Evolutionary conservation across 2,329 filamentous ascomycete species (phyloP), one percentile per base, ranked within the genome.

Genomic region (Exserohilum rostratum): DNA sequence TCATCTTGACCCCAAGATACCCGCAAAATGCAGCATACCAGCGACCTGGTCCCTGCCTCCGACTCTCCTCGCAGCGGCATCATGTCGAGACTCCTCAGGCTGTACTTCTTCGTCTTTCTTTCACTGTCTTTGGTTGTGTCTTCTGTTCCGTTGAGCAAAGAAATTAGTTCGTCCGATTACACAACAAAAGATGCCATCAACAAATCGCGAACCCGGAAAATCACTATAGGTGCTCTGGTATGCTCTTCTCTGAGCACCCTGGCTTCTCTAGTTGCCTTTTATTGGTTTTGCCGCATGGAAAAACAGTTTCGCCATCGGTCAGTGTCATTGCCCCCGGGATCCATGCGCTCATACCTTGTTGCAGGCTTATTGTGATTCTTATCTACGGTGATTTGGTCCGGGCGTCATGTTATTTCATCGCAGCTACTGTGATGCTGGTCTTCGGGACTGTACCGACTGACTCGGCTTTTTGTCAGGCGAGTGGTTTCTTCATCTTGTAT

Each of bases 271-370:
- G 68, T 84, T 27, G 81, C 86, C 2, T 82, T 88, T 35, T 89
- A 88, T 75, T 91, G 87, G 86, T 91, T 93, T 68, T 78, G 85
- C 53, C 82, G 85, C 58, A 92, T 92, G 87, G 82, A 85, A 61
- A 83, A 88, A 66, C 86, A 83, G 59, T 93, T 92, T 71, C 84
- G 90, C 40, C 88, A 92, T 70, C 85, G 88, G 86, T 87, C 77
- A 76, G 84, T 58, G 31, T 27, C 25, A 12, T 6, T 20, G 22
- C 15, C 15, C 25, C 30, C 33, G 25, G 10, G 31, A 33, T 35
- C n/a, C 18, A 7, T 22, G 6, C 9, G 13, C 15, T 35, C 12
- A 50, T 46, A 11, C 22, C 7, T 10, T 13, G 10, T 1, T 7
- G 3, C 22, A 90, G 88, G 58, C 81, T 93, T 50, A 88, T 93